A percentile compares a stretch with the other conserved stretches of the same genome.
Conservation (phyloP, 2,329 filamentous ascomycete genomes). For the Fragosphaeria purpurea region DNA sequence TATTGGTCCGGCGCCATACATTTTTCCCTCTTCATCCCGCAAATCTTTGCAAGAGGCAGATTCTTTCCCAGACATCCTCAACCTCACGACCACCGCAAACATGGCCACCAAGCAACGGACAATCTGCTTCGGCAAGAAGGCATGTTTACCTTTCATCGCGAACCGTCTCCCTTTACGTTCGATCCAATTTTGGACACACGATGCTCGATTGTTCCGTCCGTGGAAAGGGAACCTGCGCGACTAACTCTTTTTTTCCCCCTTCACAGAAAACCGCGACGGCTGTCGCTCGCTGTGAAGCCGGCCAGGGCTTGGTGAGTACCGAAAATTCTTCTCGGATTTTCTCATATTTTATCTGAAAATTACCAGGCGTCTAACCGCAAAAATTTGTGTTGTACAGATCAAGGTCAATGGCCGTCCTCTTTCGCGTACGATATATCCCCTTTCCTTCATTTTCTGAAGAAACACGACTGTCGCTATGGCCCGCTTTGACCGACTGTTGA, state of each 20-base stretch:
- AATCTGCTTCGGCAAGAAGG: slow-evolving; percentile 98
- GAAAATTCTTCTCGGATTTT: not conserved
- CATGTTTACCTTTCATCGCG: slow-evolving; percentile 3
- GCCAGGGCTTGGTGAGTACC: slow-evolving; percentile 50
- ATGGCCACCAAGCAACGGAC: slow-evolving; percentile 74
- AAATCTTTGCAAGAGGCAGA: slow-evolving; percentile 3
- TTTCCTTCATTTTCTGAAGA: not conserved
- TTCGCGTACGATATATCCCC: slow-evolving; percentile 8
- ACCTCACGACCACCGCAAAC: slow-evolving; percentile 31
- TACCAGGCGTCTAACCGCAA: not conserved
- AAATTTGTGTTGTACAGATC: slow-evolving; percentile 29
- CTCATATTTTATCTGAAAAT: not conserved
- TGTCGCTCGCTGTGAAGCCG: slow-evolving; percentile 76
- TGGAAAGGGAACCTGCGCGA: too few relatives aligned
- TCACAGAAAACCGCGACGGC: slow-evolving; percentile 66
- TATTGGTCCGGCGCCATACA: not conserved
- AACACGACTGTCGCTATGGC: too few relatives aligned
- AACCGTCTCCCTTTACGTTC: not conserved
- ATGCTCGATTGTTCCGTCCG: too few relatives aligned
- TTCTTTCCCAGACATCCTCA: slow-evolving; percentile 2
- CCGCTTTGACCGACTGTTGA: too few relatives aligned
- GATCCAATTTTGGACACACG: too few relatives aligned
- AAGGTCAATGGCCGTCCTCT: slow-evolving; percentile 99
- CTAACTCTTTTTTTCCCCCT: too few relatives aligned
- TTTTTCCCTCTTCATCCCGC: slow-evolving; percentile 4